Percentiles rank a stretch among this genome's conserved stretches.
phyloP scores from a whole-genome alignment of 352 stramenopile species.

The Pythium grandisporangium region DNA sequence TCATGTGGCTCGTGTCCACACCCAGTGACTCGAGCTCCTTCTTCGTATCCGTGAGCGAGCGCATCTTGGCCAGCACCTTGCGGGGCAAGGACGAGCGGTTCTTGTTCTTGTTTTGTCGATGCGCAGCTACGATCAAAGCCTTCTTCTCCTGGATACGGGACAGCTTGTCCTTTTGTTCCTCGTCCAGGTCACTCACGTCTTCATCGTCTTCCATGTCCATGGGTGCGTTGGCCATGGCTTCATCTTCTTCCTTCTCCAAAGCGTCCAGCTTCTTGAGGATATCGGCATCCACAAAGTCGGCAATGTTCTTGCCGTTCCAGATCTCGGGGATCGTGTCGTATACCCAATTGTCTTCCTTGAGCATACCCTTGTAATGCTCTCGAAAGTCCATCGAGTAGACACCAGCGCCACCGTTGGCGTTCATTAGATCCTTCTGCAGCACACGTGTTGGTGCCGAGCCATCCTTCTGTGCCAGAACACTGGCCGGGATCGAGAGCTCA shows the following conservation, averaged over 20 bases:
- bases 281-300: constrained; percentile 98
- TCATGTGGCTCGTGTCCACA: constrained; percentile 87
- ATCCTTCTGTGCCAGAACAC: constrained; percentile 82
- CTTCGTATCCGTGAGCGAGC: constrained; percentile 77
- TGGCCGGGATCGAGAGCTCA: constrained; percentile 90
- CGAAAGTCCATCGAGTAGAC: constrained; percentile 97
- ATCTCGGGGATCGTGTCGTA: constrained; percentile 98
- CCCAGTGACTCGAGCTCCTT: constrained; percentile 88
- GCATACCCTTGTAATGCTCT: constrained; percentile 95
- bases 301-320: constrained; percentile 99
- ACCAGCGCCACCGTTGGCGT: constrained; percentile 94
- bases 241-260: constrained; percentile 96
- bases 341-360: constrained; percentile 95
- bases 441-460: constrained; percentile 25
- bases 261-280: constrained; percentile 95
- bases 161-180: constrained; percentile 92
- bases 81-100: constrained; percentile 89
- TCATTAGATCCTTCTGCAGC: constrained; percentile 84
- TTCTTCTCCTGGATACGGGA: constrained; percentile 79
- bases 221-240: constrained; percentile 86
- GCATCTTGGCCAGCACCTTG: constrained; percentile 74
- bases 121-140: constrained; percentile 70
- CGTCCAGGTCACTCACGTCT: constrained; percentile 89
- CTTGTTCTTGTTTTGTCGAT: constrained; percentile 93
- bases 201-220: constrained; percentile 84